phyloP scores from a whole-genome alignment of 495 filamentous ascomycete species.

The Talaromyces wortmannii region DNA sequence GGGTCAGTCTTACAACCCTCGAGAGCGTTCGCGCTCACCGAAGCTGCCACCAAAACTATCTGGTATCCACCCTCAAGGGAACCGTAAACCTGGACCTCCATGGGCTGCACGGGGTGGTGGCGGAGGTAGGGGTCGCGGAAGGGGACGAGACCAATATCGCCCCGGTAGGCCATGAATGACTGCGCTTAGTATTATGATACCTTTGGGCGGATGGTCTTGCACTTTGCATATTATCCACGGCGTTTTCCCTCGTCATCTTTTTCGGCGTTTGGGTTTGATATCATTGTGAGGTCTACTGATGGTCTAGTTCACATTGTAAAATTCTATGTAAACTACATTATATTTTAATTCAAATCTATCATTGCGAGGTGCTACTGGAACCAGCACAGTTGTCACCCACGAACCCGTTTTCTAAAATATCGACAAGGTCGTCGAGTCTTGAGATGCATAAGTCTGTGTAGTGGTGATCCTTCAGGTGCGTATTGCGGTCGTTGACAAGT shows the following conservation, averaged over 20 bases:
- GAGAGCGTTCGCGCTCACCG: conserved; percentile 1
- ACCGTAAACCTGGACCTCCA: background rate
- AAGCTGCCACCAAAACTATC: background rate
- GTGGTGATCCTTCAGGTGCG: conserved; percentile 62
- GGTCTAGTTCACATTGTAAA: background rate
- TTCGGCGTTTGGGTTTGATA: background rate
- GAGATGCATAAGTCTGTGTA: conserved; percentile 68
- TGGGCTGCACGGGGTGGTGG: background rate
- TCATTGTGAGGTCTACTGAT: background rate
- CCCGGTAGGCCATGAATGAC: background rate
- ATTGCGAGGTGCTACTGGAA: background rate
- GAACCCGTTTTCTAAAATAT: conserved; percentile 63
- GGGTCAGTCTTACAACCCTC: background rate
- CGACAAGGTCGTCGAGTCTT: conserved; percentile 64
- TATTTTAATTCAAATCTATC: background rate
- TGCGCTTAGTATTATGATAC: too few relatives aligned
- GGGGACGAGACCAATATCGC: conserved; percentile 5
- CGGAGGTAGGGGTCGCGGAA: conserved; percentile 2
- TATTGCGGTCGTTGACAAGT: conserved; percentile 75
- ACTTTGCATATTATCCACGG: background rate
- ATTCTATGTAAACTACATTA: background rate
- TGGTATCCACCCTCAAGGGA: background rate
- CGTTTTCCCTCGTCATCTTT: background rate
- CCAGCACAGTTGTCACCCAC: conserved; percentile 15
- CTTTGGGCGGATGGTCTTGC: too few relatives aligned